These are phyloP conservation scores for Cystobasidium pallidum DNA, from an alignment of 1,284 basidiomycete genomes.

Conservation along the genomic window DNA sequence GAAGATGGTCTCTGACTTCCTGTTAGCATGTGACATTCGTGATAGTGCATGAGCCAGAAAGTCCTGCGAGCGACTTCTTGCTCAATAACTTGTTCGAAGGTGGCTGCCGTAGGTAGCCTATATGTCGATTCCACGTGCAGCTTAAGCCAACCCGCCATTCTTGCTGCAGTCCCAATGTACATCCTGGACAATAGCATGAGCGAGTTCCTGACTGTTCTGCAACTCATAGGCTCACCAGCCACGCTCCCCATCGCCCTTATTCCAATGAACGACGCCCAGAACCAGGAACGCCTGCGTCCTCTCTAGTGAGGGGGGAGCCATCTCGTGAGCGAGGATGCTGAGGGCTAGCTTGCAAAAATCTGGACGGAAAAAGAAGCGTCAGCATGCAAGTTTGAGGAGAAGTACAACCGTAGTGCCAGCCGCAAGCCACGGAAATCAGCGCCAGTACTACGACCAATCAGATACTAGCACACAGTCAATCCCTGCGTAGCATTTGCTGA, in stretches of 20 bases:
- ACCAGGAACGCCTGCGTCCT: background rate
- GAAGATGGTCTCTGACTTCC: constrained; percentile 11
- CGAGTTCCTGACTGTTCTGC: background rate
- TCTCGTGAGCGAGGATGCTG: constrained; percentile 1
- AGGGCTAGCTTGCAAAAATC: constrained; percentile 3
- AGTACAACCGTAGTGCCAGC: no score
- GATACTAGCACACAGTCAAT: no score
- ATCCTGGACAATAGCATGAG: background rate
- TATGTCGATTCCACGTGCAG: background rate
- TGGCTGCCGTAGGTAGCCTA: background rate
- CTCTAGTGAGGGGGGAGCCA: constrained; percentile 2
- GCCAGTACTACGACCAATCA: no score
- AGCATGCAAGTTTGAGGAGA: no score
- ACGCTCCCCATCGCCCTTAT: constrained; percentile 5
- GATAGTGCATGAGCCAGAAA: constrained; percentile 12
- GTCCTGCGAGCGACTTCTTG: constrained; percentile 11
- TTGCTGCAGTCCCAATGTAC: constrained; percentile 2
- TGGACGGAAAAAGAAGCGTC: background rate
- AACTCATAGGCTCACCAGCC: background rate
- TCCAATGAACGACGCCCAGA: constrained; percentile 2
- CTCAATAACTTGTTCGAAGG: constrained; percentile 6
- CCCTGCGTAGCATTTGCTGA: no score
- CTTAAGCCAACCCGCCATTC: constrained; percentile 7
- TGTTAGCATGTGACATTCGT: constrained; percentile 8
- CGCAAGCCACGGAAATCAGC: no score